A percentile compares a stretch with the other conserved stretches of the same genome.
phyloP scores from a whole-genome alignment of 371 early-diverging fungal genomes.

The Paraphysoderma sedebokerense region DNA sequence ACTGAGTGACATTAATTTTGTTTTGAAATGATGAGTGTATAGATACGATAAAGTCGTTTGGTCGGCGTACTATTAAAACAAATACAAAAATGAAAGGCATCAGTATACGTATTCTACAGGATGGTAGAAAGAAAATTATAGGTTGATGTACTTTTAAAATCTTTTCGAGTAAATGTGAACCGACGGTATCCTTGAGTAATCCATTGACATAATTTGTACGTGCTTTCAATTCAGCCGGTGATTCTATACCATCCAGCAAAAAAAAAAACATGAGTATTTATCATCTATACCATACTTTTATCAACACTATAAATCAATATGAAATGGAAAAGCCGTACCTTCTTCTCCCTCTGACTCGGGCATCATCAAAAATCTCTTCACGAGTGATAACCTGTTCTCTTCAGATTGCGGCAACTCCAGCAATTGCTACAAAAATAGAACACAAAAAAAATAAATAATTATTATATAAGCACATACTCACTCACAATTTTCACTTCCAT shows the following conservation, averaged over 20 bases:
- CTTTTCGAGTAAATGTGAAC: slow-evolving; percentile 23
- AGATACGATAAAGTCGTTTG: slow-evolving; percentile 31
- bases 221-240: neutral
- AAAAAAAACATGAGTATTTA: too few species aligned
- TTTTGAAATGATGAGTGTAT: slow-evolving; percentile 43
- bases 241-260: too few species aligned
- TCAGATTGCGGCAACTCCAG: slow-evolving; percentile 33
- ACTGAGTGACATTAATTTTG: slow-evolving; percentile 37
- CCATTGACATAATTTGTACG: slow-evolving; percentile 8
- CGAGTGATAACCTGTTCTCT: slow-evolving; percentile 26
- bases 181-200: slow-evolving; percentile 15
- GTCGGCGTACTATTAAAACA: neutral
- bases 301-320: too few species aligned
- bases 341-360: neutral
- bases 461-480: too few species aligned
- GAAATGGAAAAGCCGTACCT: too few species aligned
- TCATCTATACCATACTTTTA: too few species aligned
- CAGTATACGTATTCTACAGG: neutral
- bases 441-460: too few species aligned
- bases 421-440: neutral
- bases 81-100: neutral
- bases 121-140: neutral
- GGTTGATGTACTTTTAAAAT: slow-evolving; percentile 9
- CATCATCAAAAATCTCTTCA: slow-evolving; percentile 27
- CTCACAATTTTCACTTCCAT: too few species aligned